Evolutionary conservation across 768 basidiomycete genomes (phyloP), one percentile per base, ranked within the genome.

Genomic region (Leccinum longicurvipes): DNA sequence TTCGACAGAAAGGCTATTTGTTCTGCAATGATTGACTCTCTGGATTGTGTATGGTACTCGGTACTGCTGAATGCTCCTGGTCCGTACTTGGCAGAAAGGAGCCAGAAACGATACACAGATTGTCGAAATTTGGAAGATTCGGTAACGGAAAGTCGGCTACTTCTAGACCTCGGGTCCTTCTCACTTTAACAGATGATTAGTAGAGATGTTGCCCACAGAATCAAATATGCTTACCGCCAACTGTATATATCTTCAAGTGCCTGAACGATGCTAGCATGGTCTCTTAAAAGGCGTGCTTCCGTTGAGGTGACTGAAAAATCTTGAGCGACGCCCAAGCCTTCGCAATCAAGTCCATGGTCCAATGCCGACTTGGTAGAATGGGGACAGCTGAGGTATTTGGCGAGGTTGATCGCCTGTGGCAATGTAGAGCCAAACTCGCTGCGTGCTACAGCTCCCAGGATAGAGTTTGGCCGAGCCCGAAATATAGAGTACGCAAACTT

Each of bases 241-340:
- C 77, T 79, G 57, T 74, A 79, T 1, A 77, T 56, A 45, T 71
- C 70, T 62, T 77, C 76, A 31, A 79, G 54, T 4, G 52, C 46
- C 4, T 46, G 60, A 19, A 73, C 67, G 14, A 63, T 58, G n/a
- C 46, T 24, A 11, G 69, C 70, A 50, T 69, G 63, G 3, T 46
- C n/a, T 12, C 60, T 60, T 19, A 77, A 47, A 11, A 56, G 17
- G 51, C 54, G 32, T 51, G 48, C 71, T 70, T 57, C 63, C 25
- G 60, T 39, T 12, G 34, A 58, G 58, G 44, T 69, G 60, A 24
- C 60, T 51, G 11, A 42, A 8, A 53, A 51, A 19, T 51, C 48
- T 50, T 24, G 15, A 7, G 34, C 2, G 41, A 47, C 31, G 9
- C 58, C 63, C 8, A 54, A 44, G 24, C 21, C 41, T 23, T 54